Conservation (phyloP, 2,329 filamentous ascomycete species). For the Helicocarpus griseus region DNA sequence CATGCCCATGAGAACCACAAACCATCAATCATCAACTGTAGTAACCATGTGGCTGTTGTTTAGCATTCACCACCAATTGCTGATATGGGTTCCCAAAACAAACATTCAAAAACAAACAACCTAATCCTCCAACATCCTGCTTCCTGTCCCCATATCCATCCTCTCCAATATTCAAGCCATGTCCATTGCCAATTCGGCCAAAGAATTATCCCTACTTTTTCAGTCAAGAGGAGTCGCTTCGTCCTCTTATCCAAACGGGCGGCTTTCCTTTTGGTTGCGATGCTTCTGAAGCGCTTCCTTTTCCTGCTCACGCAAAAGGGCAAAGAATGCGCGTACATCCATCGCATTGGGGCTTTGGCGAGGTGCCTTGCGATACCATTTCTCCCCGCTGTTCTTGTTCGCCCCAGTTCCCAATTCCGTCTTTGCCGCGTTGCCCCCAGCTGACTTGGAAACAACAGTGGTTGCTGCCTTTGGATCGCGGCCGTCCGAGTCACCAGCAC, state of each 20-base stretch:
- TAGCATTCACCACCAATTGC: not conserved
- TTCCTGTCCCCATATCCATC: not conserved
- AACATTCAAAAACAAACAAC: not conserved
- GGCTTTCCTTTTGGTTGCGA: conserved; percentile 7
- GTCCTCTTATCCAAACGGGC: conserved; percentile 6
- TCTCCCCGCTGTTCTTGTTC: not conserved
- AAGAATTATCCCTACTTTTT: not conserved
- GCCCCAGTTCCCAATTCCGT: not conserved
- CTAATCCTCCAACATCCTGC: not conserved
- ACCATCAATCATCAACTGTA: not conserved
- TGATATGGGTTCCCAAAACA: not conserved
- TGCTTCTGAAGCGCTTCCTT: conserved; percentile 14
- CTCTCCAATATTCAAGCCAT: not conserved
- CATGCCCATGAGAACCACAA: not conserved
- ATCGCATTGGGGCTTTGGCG: conserved; percentile 13
- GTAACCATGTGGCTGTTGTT: not conserved
- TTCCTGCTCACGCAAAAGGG: conserved; percentile 18
- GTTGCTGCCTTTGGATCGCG: not conserved
- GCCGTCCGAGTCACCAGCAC: conserved; percentile 14
- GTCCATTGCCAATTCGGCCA: not conserved
- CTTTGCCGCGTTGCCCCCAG: not conserved
- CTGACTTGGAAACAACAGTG: not conserved
- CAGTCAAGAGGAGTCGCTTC: not conserved
- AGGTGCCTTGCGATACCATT: conserved; percentile 10
- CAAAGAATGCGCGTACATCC: conserved; percentile 18